These are phyloP conservation scores for Lasiosphaeris hirsuta DNA, from an alignment of 495 filamentous ascomycete species.

Conservation along the genomic window DNA sequence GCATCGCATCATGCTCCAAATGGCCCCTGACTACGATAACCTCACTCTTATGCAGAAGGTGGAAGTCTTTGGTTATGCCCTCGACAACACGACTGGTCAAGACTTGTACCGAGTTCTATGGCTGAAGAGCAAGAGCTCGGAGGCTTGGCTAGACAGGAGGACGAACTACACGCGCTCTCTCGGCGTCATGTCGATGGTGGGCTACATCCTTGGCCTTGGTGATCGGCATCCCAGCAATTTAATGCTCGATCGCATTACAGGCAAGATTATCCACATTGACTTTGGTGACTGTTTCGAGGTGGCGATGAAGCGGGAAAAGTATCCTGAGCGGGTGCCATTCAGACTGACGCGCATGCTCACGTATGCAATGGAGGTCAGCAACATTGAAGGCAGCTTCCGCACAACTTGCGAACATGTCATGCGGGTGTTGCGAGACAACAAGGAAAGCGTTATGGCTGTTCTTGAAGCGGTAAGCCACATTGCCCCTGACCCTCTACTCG, in stretches of 20 bases:
- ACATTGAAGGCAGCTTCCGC: conserved; percentile 96
- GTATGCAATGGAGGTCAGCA: conserved; percentile 99
- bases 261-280: conserved; percentile 96
- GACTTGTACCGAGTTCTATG: conserved; percentile 97
- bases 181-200: conserved; percentile 99
- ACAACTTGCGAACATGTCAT: conserved; percentile 98
- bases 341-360: conserved; percentile 96
- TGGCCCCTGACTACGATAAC: conserved; percentile 98
- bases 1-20: conserved; percentile 98
- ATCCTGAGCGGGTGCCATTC: conserved; percentile 96
- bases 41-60: conserved; percentile 99
- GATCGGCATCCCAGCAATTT: conserved; percentile 96
- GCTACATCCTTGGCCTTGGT: conserved; percentile 94
- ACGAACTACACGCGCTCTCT: conserved; percentile 97
- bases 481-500: neutral
- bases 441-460: conserved; percentile 97
- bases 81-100: conserved; percentile 98
- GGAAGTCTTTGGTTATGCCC: conserved; percentile 96
- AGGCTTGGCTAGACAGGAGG: conserved; percentile 93
- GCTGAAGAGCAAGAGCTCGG: conserved; percentile 97
- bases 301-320: conserved; percentile 99
- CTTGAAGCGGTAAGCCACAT: conserved; percentile 80
- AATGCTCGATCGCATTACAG: conserved; percentile 92
- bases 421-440: conserved; percentile 92
- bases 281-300: conserved; percentile 99